Base-by-base conservation (phyloP, 164 flowering plant species). In the Stephania yunnanensis region DNA sequence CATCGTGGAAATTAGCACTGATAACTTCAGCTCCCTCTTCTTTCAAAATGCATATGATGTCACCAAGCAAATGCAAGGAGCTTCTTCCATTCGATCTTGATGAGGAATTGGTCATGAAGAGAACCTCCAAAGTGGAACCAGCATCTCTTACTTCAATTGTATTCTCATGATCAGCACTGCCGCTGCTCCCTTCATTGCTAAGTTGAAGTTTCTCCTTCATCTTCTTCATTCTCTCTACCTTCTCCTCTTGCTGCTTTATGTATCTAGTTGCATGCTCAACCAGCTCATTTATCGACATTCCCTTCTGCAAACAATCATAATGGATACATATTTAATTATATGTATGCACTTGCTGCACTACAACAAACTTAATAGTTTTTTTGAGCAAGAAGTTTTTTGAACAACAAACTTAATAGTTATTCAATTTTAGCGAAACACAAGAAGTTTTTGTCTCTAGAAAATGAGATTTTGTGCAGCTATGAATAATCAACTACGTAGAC, bases 11-110 rank as follows among this genome's bases (percentile, higher is more conserved):
- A 69, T 70, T 84, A 36, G 87, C 87, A 65, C 77, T 81, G 7
- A 86, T 79, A 46, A 89, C 89, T 63, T 82, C 86, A 71, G 86
- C 87, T 63, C 91, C 89, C 82, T 84, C 87, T 77, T 86, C 83
- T 46, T 84, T 81, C 69, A 88, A 76, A 70, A 84, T 71, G 31
- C 77, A 73, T 6, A 88, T 78, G 3, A 85, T 84, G 74, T 88
- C 78, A 76, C 48, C 71, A 7, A 84, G 42, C 81, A 69, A 36
- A 0, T 36, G 42, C 42, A 36, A 78, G 19, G 81, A 84, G 81
- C 55, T 83, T 84, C 55, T 83, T 84, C 74, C 78, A 61, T 61
- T 61, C 6, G 4, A 58, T 15, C 20, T n/a, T 19, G 25, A 82
- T 19, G 25, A 82, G 5, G 42, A 36, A 36, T 36, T 36, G 42